Evolutionary conservation across 2,329 filamentous ascomycete species (phyloP).

Genomic region (Exophiala sp.): DNA sequence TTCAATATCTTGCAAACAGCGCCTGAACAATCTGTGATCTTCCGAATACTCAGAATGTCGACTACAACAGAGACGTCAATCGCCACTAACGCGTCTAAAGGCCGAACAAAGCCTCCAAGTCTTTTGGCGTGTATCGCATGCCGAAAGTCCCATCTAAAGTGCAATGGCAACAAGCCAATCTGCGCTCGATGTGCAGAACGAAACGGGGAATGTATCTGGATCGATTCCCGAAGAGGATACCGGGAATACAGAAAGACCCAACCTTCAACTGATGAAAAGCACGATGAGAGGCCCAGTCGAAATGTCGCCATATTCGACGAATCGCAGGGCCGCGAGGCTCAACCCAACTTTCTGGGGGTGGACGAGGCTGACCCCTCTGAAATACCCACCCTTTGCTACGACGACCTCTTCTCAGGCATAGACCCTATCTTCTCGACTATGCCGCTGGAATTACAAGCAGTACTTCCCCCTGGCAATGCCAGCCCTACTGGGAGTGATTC

Average conservation of each 20-base stretch:
- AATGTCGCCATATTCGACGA: conserved; percentile 13
- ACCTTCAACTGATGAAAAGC: conserved; percentile 6
- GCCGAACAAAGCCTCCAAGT: conserved; percentile 29
- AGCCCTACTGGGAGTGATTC: conserved; percentile 23
- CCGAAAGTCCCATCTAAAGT: conserved; percentile 67
- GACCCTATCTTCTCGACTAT: conserved; percentile 27
- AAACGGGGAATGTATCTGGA: conserved; percentile 56
- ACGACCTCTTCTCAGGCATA: conserved; percentile 22
- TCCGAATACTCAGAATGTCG: background rate
- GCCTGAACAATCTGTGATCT: no score
- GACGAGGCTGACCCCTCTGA: conserved; percentile 24
- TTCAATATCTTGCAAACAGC: no score
- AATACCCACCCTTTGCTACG: conserved; percentile 17
- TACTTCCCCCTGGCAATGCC: background rate
- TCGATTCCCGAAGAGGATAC: conserved; percentile 26
- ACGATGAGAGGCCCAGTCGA: conserved; percentile 1
- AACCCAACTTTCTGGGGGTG: conserved; percentile 3
- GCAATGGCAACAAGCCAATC: conserved; percentile 63
- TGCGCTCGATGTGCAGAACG: conserved; percentile 64
- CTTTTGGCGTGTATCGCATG: conserved; percentile 48
- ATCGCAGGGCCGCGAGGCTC: conserved; percentile 12
- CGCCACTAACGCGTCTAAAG: conserved; percentile 11
- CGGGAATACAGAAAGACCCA: conserved; percentile 25
- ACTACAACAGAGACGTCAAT: background rate
- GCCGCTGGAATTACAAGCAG: conserved; percentile 22